A percentile compares a stretch with the other conserved stretches of the same genome.
phyloP scores from a whole-genome alignment of 2,329 filamentous ascomycete genomes.

The Blastomyces gilchristii region DNA sequence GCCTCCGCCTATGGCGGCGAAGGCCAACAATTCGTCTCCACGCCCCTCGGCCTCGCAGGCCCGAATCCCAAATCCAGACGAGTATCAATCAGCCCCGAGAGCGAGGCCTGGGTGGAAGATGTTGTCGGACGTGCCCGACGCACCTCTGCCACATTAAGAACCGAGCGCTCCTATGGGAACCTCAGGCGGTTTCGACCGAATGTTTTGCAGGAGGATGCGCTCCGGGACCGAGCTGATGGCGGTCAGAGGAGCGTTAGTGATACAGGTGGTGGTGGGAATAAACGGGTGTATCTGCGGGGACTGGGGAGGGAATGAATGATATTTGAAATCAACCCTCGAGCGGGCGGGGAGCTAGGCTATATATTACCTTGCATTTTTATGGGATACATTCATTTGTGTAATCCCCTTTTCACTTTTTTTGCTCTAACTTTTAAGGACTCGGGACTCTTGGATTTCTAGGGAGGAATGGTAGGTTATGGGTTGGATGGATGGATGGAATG shows the following conservation, averaged over 20 bases:
- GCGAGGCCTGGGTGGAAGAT: conserved; percentile 40
- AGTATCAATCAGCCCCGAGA: conserved; percentile 35
- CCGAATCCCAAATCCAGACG: conserved; percentile 33
- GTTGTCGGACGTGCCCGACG: conserved; percentile 36
- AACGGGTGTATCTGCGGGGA: conserved; percentile 30
- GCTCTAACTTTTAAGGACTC: not conserved
- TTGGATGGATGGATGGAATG: not conserved
- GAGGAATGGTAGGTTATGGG: not conserved
- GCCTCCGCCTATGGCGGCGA: conserved; percentile 21
- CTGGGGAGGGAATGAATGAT: conserved; percentile 15
- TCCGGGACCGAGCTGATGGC: not conserved
- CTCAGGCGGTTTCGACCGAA: conserved; percentile 10
- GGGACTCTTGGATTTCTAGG: not conserved
- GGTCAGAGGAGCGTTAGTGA: conserved; percentile 29
- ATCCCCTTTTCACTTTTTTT: not conserved
- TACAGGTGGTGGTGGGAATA: conserved; percentile 29
- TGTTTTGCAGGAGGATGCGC: conserved; percentile 6
- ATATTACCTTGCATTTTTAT: no score
- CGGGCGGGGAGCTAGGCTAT: not conserved
- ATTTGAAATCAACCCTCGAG: not conserved
- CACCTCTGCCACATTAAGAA: conserved; percentile 27
- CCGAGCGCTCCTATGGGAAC: conserved; percentile 17
- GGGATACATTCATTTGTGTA: not conserved
- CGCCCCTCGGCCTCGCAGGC: conserved; percentile 38
- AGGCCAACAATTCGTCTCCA: conserved; percentile 20